phyloP scores from a whole-genome alignment of 2,329 filamentous ascomycete species.

The Nothomitra cinnamomea region DNA sequence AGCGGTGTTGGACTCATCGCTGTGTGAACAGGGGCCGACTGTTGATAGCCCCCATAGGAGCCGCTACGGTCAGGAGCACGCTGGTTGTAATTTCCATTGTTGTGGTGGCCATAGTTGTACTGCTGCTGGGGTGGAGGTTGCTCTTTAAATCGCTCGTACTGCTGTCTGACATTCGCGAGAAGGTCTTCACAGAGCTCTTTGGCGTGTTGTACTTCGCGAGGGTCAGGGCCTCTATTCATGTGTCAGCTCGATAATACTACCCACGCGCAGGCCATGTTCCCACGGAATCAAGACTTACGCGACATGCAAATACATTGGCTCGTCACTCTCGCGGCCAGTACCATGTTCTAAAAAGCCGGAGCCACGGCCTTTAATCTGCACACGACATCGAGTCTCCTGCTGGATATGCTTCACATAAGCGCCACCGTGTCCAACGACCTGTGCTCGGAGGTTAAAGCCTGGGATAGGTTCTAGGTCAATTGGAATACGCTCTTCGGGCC shows the following conservation, averaged over 20 bases:
- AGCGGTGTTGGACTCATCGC: constrained; percentile 18
- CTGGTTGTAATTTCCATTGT: constrained; percentile 31
- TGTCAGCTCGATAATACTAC: constrained; percentile 18
- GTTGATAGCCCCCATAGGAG: constrained; percentile 20
- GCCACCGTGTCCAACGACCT: constrained; percentile 87
- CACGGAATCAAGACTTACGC: constrained; percentile 42
- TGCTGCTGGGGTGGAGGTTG: constrained; percentile 14
- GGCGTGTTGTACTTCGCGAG: constrained; percentile 67
- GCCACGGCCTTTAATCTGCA: constrained; percentile 93
- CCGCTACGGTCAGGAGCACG: constrained; percentile 24
- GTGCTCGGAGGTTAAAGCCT: constrained; percentile 89
- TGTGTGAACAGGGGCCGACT: constrained; percentile 16
- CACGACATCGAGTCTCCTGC: constrained; percentile 82
- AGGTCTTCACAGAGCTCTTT: constrained; percentile 83
- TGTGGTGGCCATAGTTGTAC: constrained; percentile 29
- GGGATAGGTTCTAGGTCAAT: constrained; percentile 80
- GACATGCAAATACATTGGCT: constrained; percentile 92
- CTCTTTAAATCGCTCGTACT: constrained; percentile 84
- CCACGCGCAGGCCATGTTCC: neutral
- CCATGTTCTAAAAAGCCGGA: constrained; percentile 85
- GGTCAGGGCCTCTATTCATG: constrained; percentile 57
- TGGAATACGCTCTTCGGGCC: constrained; percentile 90
- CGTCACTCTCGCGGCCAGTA: constrained; percentile 81
- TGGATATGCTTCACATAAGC: constrained; percentile 98
- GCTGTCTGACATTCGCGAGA: constrained; percentile 66